These are phyloP conservation scores for Aureobasidium sp. DNA, from an alignment of 2,329 filamentous ascomycete genomes.

Conservation along the genomic window DNA sequence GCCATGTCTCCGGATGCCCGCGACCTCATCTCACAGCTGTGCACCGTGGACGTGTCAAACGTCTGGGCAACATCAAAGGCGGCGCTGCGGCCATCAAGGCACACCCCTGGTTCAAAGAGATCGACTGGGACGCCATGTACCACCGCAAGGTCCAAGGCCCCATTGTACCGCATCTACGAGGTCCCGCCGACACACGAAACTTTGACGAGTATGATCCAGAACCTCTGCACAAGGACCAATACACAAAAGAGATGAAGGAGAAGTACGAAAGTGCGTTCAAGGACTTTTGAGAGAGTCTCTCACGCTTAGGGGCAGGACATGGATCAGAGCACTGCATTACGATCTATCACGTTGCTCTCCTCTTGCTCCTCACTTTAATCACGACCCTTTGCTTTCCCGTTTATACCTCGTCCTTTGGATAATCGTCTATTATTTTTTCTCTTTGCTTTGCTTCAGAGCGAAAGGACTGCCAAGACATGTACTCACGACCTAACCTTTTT, in stretches of 20 bases:
- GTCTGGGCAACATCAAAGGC: slow-evolving; percentile 71
- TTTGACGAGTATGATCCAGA: slow-evolving; percentile 81
- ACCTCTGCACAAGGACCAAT: slow-evolving; percentile 56
- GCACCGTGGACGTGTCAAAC: slow-evolving; percentile 69
- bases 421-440: not conserved
- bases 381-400: not conserved
- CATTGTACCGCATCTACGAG: slow-evolving; percentile 67
- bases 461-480: not conserved
- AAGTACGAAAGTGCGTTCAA: slow-evolving; percentile 66
- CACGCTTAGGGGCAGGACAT: not conserved
- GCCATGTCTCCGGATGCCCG: slow-evolving; percentile 62
- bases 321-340: not conserved
- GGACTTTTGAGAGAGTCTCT: slow-evolving; percentile 53
- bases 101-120: slow-evolving; percentile 66
- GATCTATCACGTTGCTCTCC: not conserved
- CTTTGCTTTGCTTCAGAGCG: not conserved
- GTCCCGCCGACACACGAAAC: slow-evolving; percentile 68
- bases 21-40: slow-evolving; percentile 68
- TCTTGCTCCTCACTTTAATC: not conserved
- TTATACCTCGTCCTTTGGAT: not conserved
- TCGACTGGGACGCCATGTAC: slow-evolving; percentile 69
- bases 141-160: slow-evolving; percentile 59
- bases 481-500: not conserved
- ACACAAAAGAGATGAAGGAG: slow-evolving; percentile 60
- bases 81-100: slow-evolving; percentile 65